A percentile compares a stretch with the other conserved stretches of the same genome.
These are phyloP conservation scores for Chenopodium album DNA, from an alignment of 148 eudicot genomes.

Conservation along the genomic window DNA sequence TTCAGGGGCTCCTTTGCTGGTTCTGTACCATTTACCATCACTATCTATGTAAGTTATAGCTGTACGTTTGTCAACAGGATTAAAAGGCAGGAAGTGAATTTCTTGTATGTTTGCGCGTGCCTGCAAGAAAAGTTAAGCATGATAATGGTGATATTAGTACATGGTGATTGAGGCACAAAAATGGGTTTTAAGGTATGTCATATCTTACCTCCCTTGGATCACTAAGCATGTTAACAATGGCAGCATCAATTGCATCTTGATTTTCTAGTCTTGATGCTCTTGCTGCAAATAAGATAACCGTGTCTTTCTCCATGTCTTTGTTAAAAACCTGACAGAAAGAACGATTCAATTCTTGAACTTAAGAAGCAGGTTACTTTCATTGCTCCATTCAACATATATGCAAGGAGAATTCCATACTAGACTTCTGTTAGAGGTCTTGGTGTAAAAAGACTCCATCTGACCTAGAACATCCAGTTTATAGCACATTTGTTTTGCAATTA, in stretches of 20 bases:
- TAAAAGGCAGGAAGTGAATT: conserved; percentile 67
- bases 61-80: conserved; percentile 67
- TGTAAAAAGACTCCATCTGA: not conserved
- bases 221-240: conserved; percentile 63
- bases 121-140: conserved; percentile 28
- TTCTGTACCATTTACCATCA: conserved; percentile 66
- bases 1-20: conserved; percentile 74
- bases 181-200: not conserved
- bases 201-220: conserved; percentile 70
- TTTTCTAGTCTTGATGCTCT: conserved; percentile 80
- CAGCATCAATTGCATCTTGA: conserved; percentile 83
- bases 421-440: not conserved
- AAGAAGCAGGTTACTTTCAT: not conserved
- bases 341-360: not conserved
- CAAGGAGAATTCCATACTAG: not conserved
- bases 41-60: conserved; percentile 63
- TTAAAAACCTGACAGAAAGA: conserved; percentile 45
- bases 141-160: not conserved
- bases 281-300: conserved; percentile 66
- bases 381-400: not conserved
- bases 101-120: conserved; percentile 68
- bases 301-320: conserved; percentile 63
- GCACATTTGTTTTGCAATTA: not conserved
- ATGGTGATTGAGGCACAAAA: conserved; percentile 6
- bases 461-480: not conserved